Conservation (phyloP, 2,329 filamentous ascomycete species). For the Pyrenophora seminiperda region DNA sequence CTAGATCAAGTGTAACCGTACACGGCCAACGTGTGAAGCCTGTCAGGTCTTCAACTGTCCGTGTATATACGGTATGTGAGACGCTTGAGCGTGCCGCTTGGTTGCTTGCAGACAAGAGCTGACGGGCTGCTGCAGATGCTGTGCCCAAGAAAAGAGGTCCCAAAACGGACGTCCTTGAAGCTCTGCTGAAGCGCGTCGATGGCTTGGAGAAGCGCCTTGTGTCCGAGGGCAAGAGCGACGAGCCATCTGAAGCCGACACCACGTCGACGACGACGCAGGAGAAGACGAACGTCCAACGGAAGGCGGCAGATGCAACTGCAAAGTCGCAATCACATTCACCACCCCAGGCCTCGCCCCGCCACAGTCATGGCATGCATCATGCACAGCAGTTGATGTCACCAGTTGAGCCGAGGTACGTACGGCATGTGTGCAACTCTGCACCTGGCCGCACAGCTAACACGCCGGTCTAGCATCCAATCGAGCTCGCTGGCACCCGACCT, state of each 20-base stretch:
- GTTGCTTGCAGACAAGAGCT: conserved; percentile 15
- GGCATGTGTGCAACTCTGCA: conserved; percentile 9
- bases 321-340: conserved; percentile 24
- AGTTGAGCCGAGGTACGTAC: conserved; percentile 44
- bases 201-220: conserved; percentile 81
- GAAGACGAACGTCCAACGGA: conserved; percentile 30
- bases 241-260: conserved; percentile 35
- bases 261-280: conserved; percentile 23
- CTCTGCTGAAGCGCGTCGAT: conserved; percentile 81
- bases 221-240: conserved; percentile 55
- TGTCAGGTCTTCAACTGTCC: conserved; percentile 88
- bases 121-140: conserved; percentile 64
- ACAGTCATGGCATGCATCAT: conserved; percentile 31
- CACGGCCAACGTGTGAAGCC: conserved; percentile 83
- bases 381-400: conserved; percentile 45
- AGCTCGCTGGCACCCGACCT: conserved; percentile 62
- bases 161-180: conserved; percentile 87
- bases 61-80: conserved; percentile 76
- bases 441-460: conserved; percentile 21
- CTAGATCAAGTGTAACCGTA: conserved; percentile 89
- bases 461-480: conserved; percentile 42
- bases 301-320: conserved; percentile 22
- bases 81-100: conserved; percentile 8
- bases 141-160: conserved; percentile 88
- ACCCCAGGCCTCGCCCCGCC: conserved; percentile 35